Percentiles rank a stretch among this genome's conserved stretches.
Evolutionary conservation across 345 rosid species (phyloP).

Genomic region (Gossypium stocksii): DNA sequence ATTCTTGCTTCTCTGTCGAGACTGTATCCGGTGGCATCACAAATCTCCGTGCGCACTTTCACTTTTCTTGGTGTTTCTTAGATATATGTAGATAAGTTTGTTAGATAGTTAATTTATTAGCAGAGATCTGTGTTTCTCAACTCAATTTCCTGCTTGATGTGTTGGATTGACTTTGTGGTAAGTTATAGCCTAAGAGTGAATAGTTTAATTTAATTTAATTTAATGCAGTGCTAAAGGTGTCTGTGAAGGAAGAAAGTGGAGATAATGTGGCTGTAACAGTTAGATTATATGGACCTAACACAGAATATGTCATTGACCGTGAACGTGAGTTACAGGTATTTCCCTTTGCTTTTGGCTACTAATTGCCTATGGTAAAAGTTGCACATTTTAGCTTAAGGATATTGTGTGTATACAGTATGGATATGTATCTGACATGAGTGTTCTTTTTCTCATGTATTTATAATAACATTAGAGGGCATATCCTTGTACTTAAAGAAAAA

Average conservation of each 20-base stretch:
- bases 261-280: constrained; percentile 52
- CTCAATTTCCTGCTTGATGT: neutral
- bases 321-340: constrained; percentile 67
- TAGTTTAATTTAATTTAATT: neutral
- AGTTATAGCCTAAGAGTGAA: neutral
- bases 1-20: constrained; percentile 61
- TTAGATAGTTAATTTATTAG: neutral
- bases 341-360: neutral
- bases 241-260: constrained; percentile 60
- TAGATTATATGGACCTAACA: constrained; percentile 84
- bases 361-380: neutral
- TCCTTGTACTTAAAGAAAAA: too few relatives aligned
- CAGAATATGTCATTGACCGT: constrained; percentile 79
- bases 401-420: too few relatives aligned
- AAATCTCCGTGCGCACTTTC: constrained; percentile 59
- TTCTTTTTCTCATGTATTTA: too few relatives aligned
- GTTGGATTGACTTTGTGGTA: neutral
- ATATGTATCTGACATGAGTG: too few relatives aligned
- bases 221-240: constrained; percentile 65
- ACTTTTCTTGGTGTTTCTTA: neutral
- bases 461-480: too few relatives aligned
- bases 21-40: constrained; percentile 95
- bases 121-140: neutral
- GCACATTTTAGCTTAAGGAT: too few relatives aligned
- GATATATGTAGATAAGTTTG: too few relatives aligned